A percentile compares a stretch with the other conserved stretches of the same genome.
Conservation (phyloP, 2,329 filamentous ascomycete species). For the Zasmidium citrigriseum region DNA sequence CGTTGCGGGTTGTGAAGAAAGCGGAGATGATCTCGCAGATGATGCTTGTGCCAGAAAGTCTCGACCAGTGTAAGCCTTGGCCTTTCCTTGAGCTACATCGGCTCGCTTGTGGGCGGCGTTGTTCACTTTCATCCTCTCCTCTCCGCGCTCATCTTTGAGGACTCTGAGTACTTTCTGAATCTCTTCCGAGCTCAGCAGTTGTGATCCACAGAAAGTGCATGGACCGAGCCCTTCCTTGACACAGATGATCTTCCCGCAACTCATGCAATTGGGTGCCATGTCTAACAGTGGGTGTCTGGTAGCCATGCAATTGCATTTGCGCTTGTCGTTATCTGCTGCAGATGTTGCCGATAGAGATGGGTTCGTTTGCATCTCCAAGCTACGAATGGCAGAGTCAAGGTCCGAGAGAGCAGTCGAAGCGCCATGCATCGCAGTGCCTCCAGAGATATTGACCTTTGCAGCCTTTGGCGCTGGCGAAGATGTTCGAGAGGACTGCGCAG, state of each 20-base stretch:
- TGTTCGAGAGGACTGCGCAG: slow-evolving; percentile 41
- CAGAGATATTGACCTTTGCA: slow-evolving; percentile 68
- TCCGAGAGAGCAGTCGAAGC: slow-evolving; percentile 71
- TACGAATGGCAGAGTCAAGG: slow-evolving; percentile 76
- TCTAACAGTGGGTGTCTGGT: slow-evolving; percentile 82
- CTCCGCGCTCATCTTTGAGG: slow-evolving; percentile 80
- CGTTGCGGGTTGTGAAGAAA: slow-evolving; percentile 35
- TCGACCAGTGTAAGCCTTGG: slow-evolving; percentile 37
- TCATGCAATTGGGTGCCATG: slow-evolving; percentile 90
- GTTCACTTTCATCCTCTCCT: slow-evolving; percentile 81
- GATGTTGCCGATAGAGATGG: slow-evolving; percentile 58
- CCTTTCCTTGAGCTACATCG: slow-evolving; percentile 56
- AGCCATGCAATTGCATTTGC: slow-evolving; percentile 85
- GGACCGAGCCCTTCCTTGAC: slow-evolving; percentile 91
- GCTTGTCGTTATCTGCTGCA: slow-evolving; percentile 55
- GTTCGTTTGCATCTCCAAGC: slow-evolving; percentile 90
- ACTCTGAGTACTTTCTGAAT: slow-evolving; percentile 83
- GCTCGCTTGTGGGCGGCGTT: slow-evolving; percentile 68
- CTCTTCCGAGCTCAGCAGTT: slow-evolving; percentile 71
- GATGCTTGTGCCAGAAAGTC: slow-evolving; percentile 37
- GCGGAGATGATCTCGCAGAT: slow-evolving; percentile 37
- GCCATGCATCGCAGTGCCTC: slow-evolving; percentile 80
- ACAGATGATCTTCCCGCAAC: slow-evolving; percentile 93
- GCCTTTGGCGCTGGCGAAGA: slow-evolving; percentile 57
- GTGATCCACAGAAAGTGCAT: slow-evolving; percentile 83